These are phyloP conservation scores for Termitomyces sp. DNA, from an alignment of 768 basidiomycete genomes.

Conservation along the genomic window DNA sequence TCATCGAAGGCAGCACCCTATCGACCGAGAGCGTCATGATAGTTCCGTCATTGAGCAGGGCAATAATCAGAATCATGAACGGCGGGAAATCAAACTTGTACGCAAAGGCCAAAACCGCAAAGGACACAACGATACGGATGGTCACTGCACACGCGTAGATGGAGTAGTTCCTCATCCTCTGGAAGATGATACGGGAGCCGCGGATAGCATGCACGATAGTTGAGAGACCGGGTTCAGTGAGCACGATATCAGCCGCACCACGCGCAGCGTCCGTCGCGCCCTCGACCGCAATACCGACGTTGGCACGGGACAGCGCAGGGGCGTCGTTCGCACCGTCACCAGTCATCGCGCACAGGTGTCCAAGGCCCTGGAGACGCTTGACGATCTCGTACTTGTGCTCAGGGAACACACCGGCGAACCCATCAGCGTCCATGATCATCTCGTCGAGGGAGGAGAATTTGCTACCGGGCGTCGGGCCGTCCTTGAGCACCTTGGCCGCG, in stretches of 20 bases:
- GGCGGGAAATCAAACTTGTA: slow-evolving; percentile 99
- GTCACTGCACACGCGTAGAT: slow-evolving; percentile 96
- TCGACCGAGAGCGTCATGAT: slow-evolving; percentile 98
- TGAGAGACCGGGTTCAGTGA: slow-evolving; percentile 97
- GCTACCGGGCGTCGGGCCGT: slow-evolving; percentile 84
- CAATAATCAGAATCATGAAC: slow-evolving; percentile 99
- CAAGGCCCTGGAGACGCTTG: slow-evolving; percentile 94
- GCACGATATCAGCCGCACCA: slow-evolving; percentile 96
- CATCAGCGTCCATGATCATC: slow-evolving; percentile 99
- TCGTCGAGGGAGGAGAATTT: slow-evolving; percentile 85
- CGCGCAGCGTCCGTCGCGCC: slow-evolving; percentile 99
- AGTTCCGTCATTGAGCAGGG: slow-evolving; percentile 95
- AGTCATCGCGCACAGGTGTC: slow-evolving; percentile 97
- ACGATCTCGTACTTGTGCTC: slow-evolving; percentile 99
- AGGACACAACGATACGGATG: slow-evolving; percentile 98
- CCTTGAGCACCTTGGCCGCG: slow-evolving; percentile 97
- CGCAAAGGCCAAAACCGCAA: slow-evolving; percentile 90
- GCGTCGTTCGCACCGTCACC: slow-evolving; percentile 99
- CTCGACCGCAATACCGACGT: slow-evolving; percentile 99
- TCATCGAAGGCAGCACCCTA: slow-evolving; percentile 88
- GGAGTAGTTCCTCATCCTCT: slow-evolving; percentile 99
- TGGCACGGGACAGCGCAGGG: slow-evolving; percentile 95
- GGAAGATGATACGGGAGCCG: slow-evolving; percentile 98
- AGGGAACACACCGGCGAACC: slow-evolving; percentile 98
- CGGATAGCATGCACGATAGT: slow-evolving; percentile 99